phyloP scores from a whole-genome alignment of 2,329 filamentous ascomycete species.

The Colletotrichum aenigma region DNA sequence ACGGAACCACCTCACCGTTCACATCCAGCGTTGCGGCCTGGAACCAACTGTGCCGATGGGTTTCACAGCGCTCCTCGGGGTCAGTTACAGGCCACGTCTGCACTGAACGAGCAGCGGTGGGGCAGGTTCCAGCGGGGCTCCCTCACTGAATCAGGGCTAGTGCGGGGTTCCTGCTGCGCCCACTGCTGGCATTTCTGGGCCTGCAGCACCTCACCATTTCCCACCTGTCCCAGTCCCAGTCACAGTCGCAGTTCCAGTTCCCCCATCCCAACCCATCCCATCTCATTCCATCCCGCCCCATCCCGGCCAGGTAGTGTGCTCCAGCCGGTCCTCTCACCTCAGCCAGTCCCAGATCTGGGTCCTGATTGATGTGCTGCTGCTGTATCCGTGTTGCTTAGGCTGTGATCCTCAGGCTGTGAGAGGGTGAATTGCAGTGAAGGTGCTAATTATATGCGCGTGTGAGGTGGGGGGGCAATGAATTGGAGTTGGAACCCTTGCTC shows the following conservation, averaged over 20 bases:
- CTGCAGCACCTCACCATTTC: not conserved
- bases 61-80: slow-evolving; percentile 7
- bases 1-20: not conserved
- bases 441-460: slow-evolving; percentile 12
- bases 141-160: slow-evolving; percentile 19
- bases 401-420: not conserved
- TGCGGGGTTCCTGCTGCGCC: slow-evolving; percentile 21
- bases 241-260: not conserved
- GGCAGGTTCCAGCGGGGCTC: not conserved
- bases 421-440: not conserved
- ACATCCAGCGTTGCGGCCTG: not conserved
- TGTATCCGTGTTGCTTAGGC: not conserved
- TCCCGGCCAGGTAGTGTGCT: not conserved
- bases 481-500: slow-evolving; percentile 10
- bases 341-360: not conserved
- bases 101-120: not conserved
- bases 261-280: not conserved
- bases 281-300: not conserved
- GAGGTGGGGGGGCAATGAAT: slow-evolving; percentile 1
- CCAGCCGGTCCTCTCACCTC: not conserved
- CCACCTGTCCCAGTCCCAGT: not conserved
- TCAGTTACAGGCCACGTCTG: slow-evolving; percentile 11
- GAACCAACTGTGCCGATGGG: slow-evolving; percentile 7
- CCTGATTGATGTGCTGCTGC: not conserved
- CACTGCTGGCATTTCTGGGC: slow-evolving; percentile 9